Base-by-base conservation (phyloP, 2,329 filamentous ascomycete genomes). In the Colletotrichum graminicola region DNA sequence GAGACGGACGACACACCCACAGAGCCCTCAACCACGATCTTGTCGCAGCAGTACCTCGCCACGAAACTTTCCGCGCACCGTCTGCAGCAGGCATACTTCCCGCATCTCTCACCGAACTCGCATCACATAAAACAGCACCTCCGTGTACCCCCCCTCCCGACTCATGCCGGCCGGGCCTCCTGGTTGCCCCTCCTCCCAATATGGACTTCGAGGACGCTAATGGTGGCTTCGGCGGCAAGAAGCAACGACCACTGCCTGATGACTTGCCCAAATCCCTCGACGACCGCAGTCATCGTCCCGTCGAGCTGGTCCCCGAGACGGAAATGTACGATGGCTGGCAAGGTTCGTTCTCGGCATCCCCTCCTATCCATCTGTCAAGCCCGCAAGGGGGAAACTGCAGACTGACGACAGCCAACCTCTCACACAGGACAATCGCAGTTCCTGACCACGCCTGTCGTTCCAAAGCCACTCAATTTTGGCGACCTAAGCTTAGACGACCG, bases 311-410 rank as follows among this genome's bases (percentile, higher is more conserved):
- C 67, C 87, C 87, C 49, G 96, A 98, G 85, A 97, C 95, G 51
- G 96, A 98, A 85, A 94, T 98, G 84, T 99, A 98, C 81, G 96
- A 99, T 88, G 96, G 94, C 76, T 99, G 96, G 96, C 94, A 98
- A 91, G 95, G 95, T 87, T 75, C 73, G 84, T 83, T 60, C 36
- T 16, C 12, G 23, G 39, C 32, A 51, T 52, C 52, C 45, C 41
- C 45, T 57, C 57, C 54, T 34, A 63, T 32, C 49, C 60, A 61
- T 32, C 36, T 39, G 26, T 34, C 23, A 29, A 12, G 32, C 55
- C 54, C 49, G 43, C 64, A 43, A 57, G 29, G 32, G 11, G 39
- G n/a, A 21, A 57, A 47, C 51, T 32, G 34, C 52, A 21, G 52
- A 41, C 68, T 71, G 62, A 62, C 29, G 47, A 41, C 51, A 59